Conservation (phyloP, 176 grass and related monocot species). For the Metroxylon sagu region DNA sequence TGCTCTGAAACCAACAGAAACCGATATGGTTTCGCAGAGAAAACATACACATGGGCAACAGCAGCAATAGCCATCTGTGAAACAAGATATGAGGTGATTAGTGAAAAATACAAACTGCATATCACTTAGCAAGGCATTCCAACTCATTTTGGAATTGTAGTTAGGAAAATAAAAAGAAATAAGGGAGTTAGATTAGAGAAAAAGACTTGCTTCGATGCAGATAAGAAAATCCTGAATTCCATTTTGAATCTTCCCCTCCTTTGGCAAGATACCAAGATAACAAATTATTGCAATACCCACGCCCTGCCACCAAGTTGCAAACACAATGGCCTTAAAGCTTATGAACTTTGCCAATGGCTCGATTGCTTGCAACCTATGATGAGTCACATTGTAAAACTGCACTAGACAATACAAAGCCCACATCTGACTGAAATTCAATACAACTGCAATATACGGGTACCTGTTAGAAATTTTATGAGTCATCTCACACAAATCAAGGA, state of each 20-base stretch:
- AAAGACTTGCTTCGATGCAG: constrained; percentile 71
- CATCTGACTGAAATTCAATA: constrained; percentile 92
- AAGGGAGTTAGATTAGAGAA: background rate
- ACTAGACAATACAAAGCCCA: constrained; percentile 93
- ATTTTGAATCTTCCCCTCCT: constrained; percentile 57
- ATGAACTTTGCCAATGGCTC: constrained; percentile 85
- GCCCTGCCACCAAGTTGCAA: constrained; percentile 97
- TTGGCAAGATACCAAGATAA: constrained; percentile 54
- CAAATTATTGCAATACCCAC: constrained; percentile 69
- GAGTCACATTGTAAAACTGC: constrained; percentile 76
- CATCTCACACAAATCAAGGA: background rate
- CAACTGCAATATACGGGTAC: constrained; percentile 68
- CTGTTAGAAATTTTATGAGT: constrained; percentile 29
- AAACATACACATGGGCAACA: constrained; percentile 61
- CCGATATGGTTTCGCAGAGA: constrained; percentile 46
- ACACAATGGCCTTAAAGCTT: constrained; percentile 98
- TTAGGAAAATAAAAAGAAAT: too few relatives aligned
- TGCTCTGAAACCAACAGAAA: constrained; percentile 23
- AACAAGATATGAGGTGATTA: constrained; percentile 8
- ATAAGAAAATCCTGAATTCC: constrained; percentile 78
- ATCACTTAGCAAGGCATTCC: too few relatives aligned
- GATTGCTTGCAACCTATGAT: constrained; percentile 54
- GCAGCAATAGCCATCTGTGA: constrained; percentile 76
- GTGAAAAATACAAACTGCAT: too few relatives aligned
- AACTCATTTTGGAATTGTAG: too few relatives aligned